Base-by-base conservation (phyloP, 768 basidiomycete species). In the Russula abietina region DNA sequence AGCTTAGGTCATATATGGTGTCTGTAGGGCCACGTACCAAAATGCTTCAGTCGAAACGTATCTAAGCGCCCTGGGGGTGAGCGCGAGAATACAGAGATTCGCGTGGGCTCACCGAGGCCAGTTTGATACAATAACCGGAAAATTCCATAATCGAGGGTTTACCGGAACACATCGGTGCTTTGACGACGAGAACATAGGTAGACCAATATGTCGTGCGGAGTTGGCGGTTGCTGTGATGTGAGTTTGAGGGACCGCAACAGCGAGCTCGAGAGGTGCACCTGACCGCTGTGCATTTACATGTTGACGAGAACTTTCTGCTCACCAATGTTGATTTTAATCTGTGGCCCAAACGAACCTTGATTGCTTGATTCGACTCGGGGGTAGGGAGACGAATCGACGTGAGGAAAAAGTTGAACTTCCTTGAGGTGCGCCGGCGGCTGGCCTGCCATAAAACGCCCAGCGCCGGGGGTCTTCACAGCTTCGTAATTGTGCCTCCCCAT, bases 151-250 rank as follows among this genome's bases (percentile, higher is more conserved):
- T 75, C 16, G 91, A 69, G 38, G 83, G 82, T 53, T 81, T 76
- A 6, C 84, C 84, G 5, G 82, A 81, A 43, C 86, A 89, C 75
- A 91, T 81, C 54, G 89, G 79, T 1, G 91, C 92, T 72, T 85
- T 90, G 58, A 93, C 86, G 38, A 78, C 79, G 48, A 95, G 76
- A 53, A 82, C 80, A 73, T 95, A 96, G 0, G 83, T 87, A 52
- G 96, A 70, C 94, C 92, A 59, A 96, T 88, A 70, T 92, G 87
- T 62, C 90, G 76, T 14, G 91, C 93, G 11, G 88, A 81, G 60
- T 86, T 91, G 67, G 94, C 77, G 11, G 93, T 88, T 30, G 91
- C 86, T 9, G 90, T 87, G 14, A 88, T 88, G 68, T 93, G 89
- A 28, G 84, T 83, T 9, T 81, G 77, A 0, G 88, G 85, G 36